Percentiles rank a stretch among this genome's conserved stretches.
These are phyloP conservation scores for Aphanomyces cochlioides DNA, from an alignment of 352 stramenopile species.

Conservation along the genomic window DNA sequence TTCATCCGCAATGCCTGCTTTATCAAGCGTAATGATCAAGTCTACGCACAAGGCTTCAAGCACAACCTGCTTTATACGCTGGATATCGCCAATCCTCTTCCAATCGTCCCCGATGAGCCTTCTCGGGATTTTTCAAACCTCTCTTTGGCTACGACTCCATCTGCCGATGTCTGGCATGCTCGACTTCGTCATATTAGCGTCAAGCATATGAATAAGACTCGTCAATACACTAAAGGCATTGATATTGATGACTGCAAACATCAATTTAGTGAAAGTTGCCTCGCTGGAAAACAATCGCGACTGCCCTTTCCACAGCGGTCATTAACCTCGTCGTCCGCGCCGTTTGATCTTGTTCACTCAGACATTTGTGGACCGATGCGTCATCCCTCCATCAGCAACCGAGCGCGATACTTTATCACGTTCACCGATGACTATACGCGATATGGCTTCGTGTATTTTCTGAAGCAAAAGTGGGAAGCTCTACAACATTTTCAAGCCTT, in stretches of 20 bases:
- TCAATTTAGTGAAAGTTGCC: background rate
- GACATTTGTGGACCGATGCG: background rate
- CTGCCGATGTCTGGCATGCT: constrained; percentile 2
- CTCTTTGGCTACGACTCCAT: background rate
- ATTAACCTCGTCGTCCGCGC: background rate
- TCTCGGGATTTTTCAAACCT: background rate
- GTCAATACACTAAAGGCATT: background rate
- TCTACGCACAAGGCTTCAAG: background rate
- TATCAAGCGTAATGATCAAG: background rate
- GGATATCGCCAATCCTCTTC: background rate
- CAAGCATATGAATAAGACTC: background rate
- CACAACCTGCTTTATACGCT: background rate
- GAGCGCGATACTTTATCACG: too few species aligned
- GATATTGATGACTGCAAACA: background rate
- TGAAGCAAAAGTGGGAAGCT: background rate
- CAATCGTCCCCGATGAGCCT: background rate
- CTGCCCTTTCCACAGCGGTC: constrained; percentile 3
- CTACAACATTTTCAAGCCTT: background rate
- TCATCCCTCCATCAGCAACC: background rate
- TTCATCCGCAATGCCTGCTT: background rate
- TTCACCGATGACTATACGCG: background rate
- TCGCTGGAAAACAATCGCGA: constrained; percentile 1
- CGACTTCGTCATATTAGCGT: background rate
- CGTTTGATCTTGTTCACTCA: background rate
- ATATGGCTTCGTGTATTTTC: constrained; percentile 1